Evolutionary conservation across 169 alveolate genomes (phyloP), one percentile per base, ranked within the genome.

Genomic region (Cryptosporidium felis): DNA sequence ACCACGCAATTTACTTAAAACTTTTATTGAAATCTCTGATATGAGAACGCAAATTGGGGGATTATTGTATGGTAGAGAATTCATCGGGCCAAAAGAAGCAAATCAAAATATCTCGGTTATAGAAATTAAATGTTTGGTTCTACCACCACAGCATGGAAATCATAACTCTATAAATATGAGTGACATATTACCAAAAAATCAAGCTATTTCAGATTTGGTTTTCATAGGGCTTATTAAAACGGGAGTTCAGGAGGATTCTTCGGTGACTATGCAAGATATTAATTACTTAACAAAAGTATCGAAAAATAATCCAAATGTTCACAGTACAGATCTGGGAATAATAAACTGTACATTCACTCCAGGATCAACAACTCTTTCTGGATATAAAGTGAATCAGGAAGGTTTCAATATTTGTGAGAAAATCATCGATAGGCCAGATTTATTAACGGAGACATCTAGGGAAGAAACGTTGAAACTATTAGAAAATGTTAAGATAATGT

Each of bases 71-170:
- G 99, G 99, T 34, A 89, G 92, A 26, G 90, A 96, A 30, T 23
- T 38, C 9, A 30, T 82, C 18, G 89, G 62, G n/a, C 12, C 40
- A 0, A 34, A 46, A 60, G 60, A 80, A 60, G 16, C 16, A 18
- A 59, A 88, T 60, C 66, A 89, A n/a, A 62, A 16, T 9, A 74
- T 16, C 42, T 82, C 82, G 60, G 96, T 96, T 45, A 95, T 95
- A 90, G 99, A 96, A 90, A 94, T 97, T 41, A 94, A 93, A 45
- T 94, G 98, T 62, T 92, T 97, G 90, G 98, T 96, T n/a, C 88
- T 97, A 91, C 97, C 96, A 16, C 99, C 99, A 1, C 99, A 98
- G 90, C 95, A 95, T 14, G 99, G 99, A 6, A 96, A 97, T 49
- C 98, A 97, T 82, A 94, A 95, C 82, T 81, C 92, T 60, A 95